Percentiles rank a stretch among this genome's conserved stretches.
These are phyloP conservation scores for Claviceps africana DNA, from an alignment of 2,329 filamentous ascomycete species.

Conservation along the genomic window DNA sequence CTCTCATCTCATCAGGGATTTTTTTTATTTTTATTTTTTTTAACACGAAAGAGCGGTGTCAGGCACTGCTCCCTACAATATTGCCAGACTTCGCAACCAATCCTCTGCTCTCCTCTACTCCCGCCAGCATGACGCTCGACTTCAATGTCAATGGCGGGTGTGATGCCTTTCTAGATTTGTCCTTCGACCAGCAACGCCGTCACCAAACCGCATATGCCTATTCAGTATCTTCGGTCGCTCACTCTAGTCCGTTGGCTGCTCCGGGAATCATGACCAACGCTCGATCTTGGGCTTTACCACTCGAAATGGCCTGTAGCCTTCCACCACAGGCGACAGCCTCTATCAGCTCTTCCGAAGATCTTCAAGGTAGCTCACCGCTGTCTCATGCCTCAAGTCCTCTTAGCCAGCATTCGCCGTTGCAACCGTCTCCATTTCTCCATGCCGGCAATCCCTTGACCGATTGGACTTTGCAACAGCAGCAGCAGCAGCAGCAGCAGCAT, in stretches of 20 bases:
- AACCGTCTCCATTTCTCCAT: constrained; percentile 41
- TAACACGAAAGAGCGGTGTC: constrained; percentile 30
- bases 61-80: constrained; percentile 23
- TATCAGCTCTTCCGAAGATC: constrained; percentile 33
- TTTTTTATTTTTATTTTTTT: constrained; percentile 12
- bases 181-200: constrained; percentile 44
- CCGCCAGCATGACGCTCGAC: constrained; percentile 40
- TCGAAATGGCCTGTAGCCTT: constrained; percentile 35
- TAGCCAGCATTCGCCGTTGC: constrained; percentile 33
- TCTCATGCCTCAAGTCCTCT: constrained; percentile 38
- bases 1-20: constrained; percentile 15
- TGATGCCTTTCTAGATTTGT: constrained; percentile 48
- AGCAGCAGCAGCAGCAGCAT: constrained; percentile 25
- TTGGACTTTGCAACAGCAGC: constrained; percentile 46
- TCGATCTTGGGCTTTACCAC: constrained; percentile 35
- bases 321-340: constrained; percentile 31
- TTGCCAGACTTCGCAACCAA: constrained; percentile 16
- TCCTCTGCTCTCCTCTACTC: constrained; percentile 20
- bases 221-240: constrained; percentile 8
- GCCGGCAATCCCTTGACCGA: constrained; percentile 41
- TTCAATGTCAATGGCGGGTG: constrained; percentile 41
- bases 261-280: constrained; percentile 23
- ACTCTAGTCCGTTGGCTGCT: constrained; percentile 19
- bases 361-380: constrained; percentile 33
- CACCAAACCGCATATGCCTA: constrained; percentile 33